Percentiles rank a stretch among this genome's conserved stretches.
phyloP scores from a whole-genome alignment of 306 rosid genomes.

The Trichosanthes cucumerina region DNA sequence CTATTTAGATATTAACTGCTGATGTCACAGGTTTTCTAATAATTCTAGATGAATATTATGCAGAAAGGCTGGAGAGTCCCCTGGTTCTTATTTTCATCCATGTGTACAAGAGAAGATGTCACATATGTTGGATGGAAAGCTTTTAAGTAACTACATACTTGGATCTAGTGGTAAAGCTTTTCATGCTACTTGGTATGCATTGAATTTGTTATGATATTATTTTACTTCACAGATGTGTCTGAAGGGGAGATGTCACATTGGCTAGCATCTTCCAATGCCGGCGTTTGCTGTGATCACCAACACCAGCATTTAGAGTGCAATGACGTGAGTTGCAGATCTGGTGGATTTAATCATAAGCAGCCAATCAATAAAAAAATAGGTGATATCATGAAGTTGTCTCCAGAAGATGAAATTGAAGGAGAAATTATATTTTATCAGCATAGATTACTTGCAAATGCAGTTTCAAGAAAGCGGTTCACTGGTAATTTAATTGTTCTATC shows the following conservation, averaged over 20 bases:
- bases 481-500: conserved; percentile 32
- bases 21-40: conserved; percentile 2
- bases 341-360: conserved; percentile 31
- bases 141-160: conserved; percentile 19
- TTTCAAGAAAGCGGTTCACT: conserved; percentile 42
- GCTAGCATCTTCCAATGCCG: conserved; percentile 31
- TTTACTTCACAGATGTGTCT: conserved; percentile 34
- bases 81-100: conserved; percentile 51
- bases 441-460: conserved; percentile 53
- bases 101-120: conserved; percentile 31
- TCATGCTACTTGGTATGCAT: conserved; percentile 9
- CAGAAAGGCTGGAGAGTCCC: conserved; percentile 42
- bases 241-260: conserved; percentile 29
- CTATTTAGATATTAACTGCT: not conserved
- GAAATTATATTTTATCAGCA: conserved; percentile 70
- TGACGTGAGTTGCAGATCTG: conserved; percentile 27
- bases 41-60: conserved; percentile 8
- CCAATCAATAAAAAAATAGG: conserved; percentile 30
- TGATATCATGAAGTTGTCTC: conserved; percentile 39
- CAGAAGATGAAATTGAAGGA: conserved; percentile 85
- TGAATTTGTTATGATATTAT: conserved; percentile 22
- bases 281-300: conserved; percentile 39
- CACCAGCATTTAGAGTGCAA: conserved; percentile 27
- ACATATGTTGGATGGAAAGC: conserved; percentile 36
- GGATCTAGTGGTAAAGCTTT: conserved; percentile 28